Conservation (phyloP, 2,329 filamentous ascomycete genomes). For the Aureobasidium melanogenum region DNA sequence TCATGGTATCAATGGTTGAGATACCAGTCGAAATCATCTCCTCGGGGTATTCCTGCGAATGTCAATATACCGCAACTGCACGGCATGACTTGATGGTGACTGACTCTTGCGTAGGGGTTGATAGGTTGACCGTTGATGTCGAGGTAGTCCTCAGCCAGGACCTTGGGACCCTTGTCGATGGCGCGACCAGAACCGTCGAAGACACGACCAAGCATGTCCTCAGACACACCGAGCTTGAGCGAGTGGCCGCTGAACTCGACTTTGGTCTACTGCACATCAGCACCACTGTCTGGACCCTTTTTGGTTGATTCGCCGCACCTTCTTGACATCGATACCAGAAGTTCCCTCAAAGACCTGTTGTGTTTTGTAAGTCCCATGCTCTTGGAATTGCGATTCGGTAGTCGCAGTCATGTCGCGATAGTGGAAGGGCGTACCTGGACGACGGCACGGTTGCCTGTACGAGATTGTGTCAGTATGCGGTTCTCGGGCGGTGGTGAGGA, state of each 20-base stretch:
- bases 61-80: not conserved
- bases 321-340: constrained; percentile 96
- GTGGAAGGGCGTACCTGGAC: constrained; percentile 63
- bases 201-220: constrained; percentile 98
- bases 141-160: constrained; percentile 93
- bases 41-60: constrained; percentile 63
- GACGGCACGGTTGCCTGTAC: constrained; percentile 76
- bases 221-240: constrained; percentile 96
- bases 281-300: constrained; percentile 3
- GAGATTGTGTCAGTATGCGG: not conserved
- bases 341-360: constrained; percentile 92
- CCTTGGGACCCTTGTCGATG: constrained; percentile 98
- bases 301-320: constrained; percentile 38
- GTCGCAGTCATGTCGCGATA: not conserved
- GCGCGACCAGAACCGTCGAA: constrained; percentile 97
- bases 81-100: constrained; percentile 22
- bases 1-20: constrained; percentile 96
- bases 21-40: constrained; percentile 99
- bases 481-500: too few relatives aligned
- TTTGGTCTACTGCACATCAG: constrained; percentile 57
- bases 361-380: not conserved
- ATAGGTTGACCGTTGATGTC: constrained; percentile 99
- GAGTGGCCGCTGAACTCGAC: constrained; percentile 96
- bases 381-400: not conserved
- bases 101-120: constrained; percentile 92